Evolutionary conservation across 1,139 yeast genomes (phyloP).

Genomic region (Yamadazyma aaseri): DNA sequence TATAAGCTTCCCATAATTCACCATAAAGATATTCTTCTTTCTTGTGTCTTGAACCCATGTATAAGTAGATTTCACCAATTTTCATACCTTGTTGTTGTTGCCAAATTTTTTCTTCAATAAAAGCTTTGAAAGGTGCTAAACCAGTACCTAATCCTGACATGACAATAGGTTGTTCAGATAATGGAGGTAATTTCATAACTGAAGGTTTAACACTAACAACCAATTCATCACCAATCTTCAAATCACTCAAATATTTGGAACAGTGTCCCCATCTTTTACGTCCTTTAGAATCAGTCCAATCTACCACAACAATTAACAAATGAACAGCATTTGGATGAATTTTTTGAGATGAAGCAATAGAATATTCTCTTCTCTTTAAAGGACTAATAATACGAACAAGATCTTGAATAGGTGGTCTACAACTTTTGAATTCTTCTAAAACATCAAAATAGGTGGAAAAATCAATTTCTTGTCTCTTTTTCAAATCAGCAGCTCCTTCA

Average conservation of each 20-base stretch:
- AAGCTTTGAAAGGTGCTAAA: conserved; percentile 97
- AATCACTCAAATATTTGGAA: conserved; percentile 83
- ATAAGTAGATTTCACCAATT: conserved; percentile 86
- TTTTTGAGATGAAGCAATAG: conserved; percentile 96
- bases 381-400: conserved; percentile 76
- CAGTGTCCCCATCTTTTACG: conserved; percentile 92
- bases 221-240: conserved; percentile 76
- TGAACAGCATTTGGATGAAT: conserved; percentile 91
- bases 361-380: conserved; percentile 94
- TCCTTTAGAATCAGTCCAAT: conserved; percentile 89
- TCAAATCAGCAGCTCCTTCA: conserved; percentile 84
- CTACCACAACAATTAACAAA: conserved; percentile 90
- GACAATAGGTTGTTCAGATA: conserved; percentile 83
- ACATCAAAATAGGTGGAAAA: conserved; percentile 81
- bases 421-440: conserved; percentile 76
- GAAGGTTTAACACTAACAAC: conserved; percentile 96
- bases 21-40: conserved; percentile 95
- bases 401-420: conserved; percentile 74
- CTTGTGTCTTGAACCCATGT: conserved; percentile 93
- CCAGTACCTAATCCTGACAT: conserved; percentile 99
- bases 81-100: conserved; percentile 85
- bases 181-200: conserved; percentile 92
- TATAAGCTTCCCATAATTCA: conserved; percentile 95
- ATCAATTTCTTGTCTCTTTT: conserved; percentile 82
- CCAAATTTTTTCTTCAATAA: conserved; percentile 93